Percentiles rank a stretch among this genome's conserved stretches.
phyloP scores from a whole-genome alignment of 306 rosid species.

The Sindora glabra region DNA sequence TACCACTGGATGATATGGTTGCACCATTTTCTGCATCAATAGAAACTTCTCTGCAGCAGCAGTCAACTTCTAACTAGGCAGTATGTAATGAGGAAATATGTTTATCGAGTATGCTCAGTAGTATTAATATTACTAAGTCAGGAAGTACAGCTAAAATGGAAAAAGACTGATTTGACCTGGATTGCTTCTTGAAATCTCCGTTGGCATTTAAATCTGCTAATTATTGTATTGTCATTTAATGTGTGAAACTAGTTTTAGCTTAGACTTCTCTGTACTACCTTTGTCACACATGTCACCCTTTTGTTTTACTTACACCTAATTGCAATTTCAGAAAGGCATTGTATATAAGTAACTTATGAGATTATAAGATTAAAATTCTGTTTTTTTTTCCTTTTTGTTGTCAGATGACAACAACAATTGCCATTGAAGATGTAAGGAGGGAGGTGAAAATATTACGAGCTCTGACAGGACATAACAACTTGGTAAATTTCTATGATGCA shows the following conservation, averaged over 20 bases:
- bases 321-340: background rate
- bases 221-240: background rate
- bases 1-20: no score
- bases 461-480: slow-evolving; percentile 81
- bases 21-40: no score
- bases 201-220: background rate
- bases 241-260: background rate
- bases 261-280: background rate
- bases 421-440: slow-evolving; percentile 96
- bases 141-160: background rate
- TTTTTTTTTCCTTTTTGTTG: slow-evolving; percentile 23
- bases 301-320: background rate
- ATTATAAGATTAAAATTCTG: background rate
- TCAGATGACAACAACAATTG: slow-evolving; percentile 97
- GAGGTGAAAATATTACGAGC: slow-evolving; percentile 95
- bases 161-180: background rate
- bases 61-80: no score
- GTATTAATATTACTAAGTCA: no score
- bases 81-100: no score
- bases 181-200: background rate
- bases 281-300: background rate
- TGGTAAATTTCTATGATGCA: slow-evolving; percentile 82
- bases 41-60: background rate
- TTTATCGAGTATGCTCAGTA: no score
- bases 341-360: background rate